Evolutionary conservation across 2,329 filamentous ascomycete genomes (phyloP).

Genomic region (Fusarium aywerte): DNA sequence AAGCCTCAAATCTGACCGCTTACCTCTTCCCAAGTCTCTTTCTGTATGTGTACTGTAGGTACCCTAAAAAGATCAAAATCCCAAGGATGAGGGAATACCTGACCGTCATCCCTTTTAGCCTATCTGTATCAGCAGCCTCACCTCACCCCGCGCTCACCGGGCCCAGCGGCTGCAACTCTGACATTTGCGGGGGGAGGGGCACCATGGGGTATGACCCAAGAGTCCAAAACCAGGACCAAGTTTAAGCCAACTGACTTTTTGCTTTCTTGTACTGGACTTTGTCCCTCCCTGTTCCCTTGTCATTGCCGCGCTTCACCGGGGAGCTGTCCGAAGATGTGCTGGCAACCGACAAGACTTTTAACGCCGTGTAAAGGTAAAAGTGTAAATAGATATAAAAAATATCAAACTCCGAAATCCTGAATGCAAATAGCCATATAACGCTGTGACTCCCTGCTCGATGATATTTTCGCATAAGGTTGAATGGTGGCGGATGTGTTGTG

Average conservation of each 20-base stretch:
- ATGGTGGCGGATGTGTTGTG: background rate
- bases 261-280: background rate
- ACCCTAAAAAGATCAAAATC: constrained; percentile 7
- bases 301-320: constrained; percentile 26
- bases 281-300: background rate
- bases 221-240: background rate
- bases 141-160: constrained; percentile 31
- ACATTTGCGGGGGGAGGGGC: constrained; percentile 40
- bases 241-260: constrained; percentile 10
- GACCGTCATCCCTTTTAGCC: constrained; percentile 31
- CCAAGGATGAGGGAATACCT: constrained; percentile 21
- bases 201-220: constrained; percentile 3
- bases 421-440: constrained; percentile 38
- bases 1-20: background rate
- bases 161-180: constrained; percentile 40
- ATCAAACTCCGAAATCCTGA: constrained; percentile 26
- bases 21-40: background rate
- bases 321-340: constrained; percentile 32
- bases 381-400: constrained; percentile 13
- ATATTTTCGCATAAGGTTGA: constrained; percentile 26
- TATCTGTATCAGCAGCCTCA: constrained; percentile 32
- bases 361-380: constrained; percentile 28
- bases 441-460: constrained; percentile 45
- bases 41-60: background rate
- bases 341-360: constrained; percentile 16